Evolutionary conservation across 805 yeast species (phyloP).

Genomic region (Kodamaea kakaduensis): DNA sequence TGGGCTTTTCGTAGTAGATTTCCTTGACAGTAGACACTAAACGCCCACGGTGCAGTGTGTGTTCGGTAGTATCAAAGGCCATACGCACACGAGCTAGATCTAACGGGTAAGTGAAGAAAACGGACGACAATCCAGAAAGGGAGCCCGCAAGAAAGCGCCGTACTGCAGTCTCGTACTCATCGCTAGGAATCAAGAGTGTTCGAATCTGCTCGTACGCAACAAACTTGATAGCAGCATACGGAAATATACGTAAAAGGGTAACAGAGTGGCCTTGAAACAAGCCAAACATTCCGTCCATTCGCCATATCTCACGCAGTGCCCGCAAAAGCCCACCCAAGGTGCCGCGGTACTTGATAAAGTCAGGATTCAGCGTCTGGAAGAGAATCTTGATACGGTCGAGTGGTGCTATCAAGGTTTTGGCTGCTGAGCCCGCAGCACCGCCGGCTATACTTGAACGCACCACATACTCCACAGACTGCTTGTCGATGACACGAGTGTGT

Average conservation of each 20-base stretch:
- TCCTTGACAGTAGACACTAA: slow-evolving; percentile 28
- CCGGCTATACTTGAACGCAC: slow-evolving; percentile 87
- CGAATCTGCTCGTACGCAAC: slow-evolving; percentile 94
- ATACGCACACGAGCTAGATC: slow-evolving; percentile 87
- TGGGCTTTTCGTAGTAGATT: slow-evolving; percentile 37
- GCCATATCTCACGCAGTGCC: slow-evolving; percentile 68
- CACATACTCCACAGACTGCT: slow-evolving; percentile 73
- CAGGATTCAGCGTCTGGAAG: slow-evolving; percentile 93
- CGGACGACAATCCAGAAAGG: slow-evolving; percentile 82
- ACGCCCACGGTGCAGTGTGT: slow-evolving; percentile 28
- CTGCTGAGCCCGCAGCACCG: slow-evolving; percentile 94
- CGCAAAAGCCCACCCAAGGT: slow-evolving; percentile 68
- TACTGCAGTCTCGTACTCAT: slow-evolving; percentile 69
- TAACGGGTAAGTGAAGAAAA: slow-evolving; percentile 85
- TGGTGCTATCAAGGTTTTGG: slow-evolving; percentile 93
- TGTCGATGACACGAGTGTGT: slow-evolving; percentile 46
- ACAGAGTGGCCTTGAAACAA: slow-evolving; percentile 95
- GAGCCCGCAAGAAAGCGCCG: slow-evolving; percentile 87
- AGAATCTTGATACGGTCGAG: slow-evolving; percentile 90
- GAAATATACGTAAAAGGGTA: slow-evolving; percentile 84
- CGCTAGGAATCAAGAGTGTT: slow-evolving; percentile 69
- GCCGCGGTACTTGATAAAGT: slow-evolving; percentile 75
- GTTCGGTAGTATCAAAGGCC: slow-evolving; percentile 74
- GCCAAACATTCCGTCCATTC: slow-evolving; percentile 70
- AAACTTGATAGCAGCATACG: slow-evolving; percentile 95